Evolutionary conservation across 257 asterid species (phyloP), one percentile per base, ranked within the genome.

Genomic region (Linderniella brevidens): DNA sequence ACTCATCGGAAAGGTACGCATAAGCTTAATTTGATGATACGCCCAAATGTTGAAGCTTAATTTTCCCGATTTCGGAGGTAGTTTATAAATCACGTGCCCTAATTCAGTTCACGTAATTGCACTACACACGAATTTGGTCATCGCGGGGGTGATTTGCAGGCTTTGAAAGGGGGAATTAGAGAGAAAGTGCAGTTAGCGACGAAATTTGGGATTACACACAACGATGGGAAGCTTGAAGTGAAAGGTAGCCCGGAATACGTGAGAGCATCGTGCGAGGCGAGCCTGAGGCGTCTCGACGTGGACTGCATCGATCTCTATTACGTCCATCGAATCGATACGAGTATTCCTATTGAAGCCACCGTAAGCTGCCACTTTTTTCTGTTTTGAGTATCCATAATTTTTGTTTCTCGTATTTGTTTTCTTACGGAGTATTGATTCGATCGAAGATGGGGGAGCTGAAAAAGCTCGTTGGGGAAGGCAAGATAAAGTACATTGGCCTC

Each of bases 381-480:
- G 6, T 6, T 25, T 25, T 6, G 32, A 25, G 32, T 25, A 25
- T 25, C n/a, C 4, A 25, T 25, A 6, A 3, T 25, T 25, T 25
- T 6, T 25, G 6, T 3, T 25, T 25, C 32, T 25, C 6, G 6
- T 25, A 25, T 25, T 25, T 6, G 32, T 25, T 2, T 25, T 25
- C 32, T 3, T 25, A 25, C 32, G 3, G 3, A 6, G 32, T 25
- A 25, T 25, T 25, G 32, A 25, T 25, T 2, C 32, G 32, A 25
- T 25, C 32, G 29, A 46, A 80, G 93, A 68, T 77, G 66, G 79
- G 79, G 50, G 93, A 80, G 62, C 68, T 80, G 16, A 80, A 77
- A 70, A 77, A 77, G 64, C 73, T 77, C 14, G 80, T 74, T 40
- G 76, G 72, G 50, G 90, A 81, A 65, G 90, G 93, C 62, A 81